Conservation (phyloP, 768 basidiomycete genomes). For the Lentinula guzmanii region DNA sequence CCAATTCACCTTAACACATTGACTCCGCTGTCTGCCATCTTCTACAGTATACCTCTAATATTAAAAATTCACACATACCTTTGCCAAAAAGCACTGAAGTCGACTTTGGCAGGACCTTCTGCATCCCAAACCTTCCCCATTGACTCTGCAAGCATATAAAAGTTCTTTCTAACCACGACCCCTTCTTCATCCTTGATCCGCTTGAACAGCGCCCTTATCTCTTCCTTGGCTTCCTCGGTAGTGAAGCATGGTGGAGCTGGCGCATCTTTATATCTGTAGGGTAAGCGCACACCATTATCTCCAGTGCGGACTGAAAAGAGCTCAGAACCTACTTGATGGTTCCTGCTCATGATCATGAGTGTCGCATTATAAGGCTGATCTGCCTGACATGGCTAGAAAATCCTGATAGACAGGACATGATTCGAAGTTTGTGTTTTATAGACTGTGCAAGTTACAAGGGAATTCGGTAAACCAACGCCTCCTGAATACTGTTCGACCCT, state of each 20-base stretch:
- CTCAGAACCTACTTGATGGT: not conserved
- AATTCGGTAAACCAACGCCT: not conserved
- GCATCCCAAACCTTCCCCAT: not conserved
- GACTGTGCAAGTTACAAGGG: not conserved
- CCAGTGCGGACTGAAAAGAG: not conserved
- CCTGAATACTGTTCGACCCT: constrained; percentile 1
- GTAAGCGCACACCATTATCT: not conserved
- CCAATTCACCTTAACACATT: too few species aligned
- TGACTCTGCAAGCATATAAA: not conserved
- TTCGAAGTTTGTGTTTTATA: not conserved
- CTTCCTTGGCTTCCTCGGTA: not conserved
- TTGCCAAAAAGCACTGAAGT: not conserved
- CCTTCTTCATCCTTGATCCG: not conserved
- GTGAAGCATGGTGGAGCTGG: not conserved
- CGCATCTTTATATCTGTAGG: not conserved
- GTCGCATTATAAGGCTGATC: constrained; percentile 3
- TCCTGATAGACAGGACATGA: not conserved
- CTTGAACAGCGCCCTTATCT: not conserved
- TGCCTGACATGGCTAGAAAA: not conserved
- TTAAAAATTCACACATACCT: not conserved
- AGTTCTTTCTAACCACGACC: not conserved
- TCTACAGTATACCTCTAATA: too few species aligned
- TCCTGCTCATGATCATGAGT: not conserved
- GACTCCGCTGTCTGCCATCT: too few species aligned
- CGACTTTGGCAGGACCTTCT: not conserved